Evolutionary conservation across 225 moss, liverwort and hornwort species (phyloP).

Genomic region (Antitrichia curtipendula): DNA sequence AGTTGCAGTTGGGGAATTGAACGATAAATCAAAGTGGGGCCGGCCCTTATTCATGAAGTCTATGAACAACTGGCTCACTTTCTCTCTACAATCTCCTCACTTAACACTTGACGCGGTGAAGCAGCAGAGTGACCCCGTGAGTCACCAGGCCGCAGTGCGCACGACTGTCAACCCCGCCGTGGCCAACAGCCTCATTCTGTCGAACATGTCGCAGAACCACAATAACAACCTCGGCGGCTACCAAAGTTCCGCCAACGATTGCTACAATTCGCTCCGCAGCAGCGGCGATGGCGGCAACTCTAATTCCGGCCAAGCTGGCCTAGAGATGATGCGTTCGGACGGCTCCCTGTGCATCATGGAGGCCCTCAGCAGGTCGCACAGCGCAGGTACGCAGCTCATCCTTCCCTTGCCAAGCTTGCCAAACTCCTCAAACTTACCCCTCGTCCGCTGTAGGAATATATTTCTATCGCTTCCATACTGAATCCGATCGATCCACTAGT

Average conservation of each 20-base stretch:
- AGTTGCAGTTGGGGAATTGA: slow-evolving; percentile 9
- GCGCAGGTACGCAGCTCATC: slow-evolving; percentile 12
- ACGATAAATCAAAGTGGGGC: neutral
- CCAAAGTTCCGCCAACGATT: slow-evolving; percentile 35
- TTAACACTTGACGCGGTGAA: slow-evolving; percentile 41
- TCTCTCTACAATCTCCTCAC: slow-evolving; percentile 37
- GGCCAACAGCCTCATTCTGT: slow-evolving; percentile 28
- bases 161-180: neutral
- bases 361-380: slow-evolving; percentile 47
- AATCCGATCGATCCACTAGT: neutral
- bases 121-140: slow-evolving; percentile 29
- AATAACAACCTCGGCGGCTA: slow-evolving; percentile 31
- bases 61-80: slow-evolving; percentile 46
- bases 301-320: slow-evolving; percentile 17
- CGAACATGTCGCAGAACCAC: slow-evolving; percentile 48
- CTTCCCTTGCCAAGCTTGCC: neutral
- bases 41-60: slow-evolving; percentile 46
- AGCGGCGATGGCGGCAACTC: slow-evolving; percentile 37
- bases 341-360: slow-evolving; percentile 61
- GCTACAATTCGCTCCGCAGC: slow-evolving; percentile 34
- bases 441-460: neutral
- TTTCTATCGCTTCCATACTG: neutral
- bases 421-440: neutral
- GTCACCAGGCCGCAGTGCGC: slow-evolving; percentile 10
- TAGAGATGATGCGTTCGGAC: slow-evolving; percentile 44